phyloP scores from a whole-genome alignment of 148 eudicot species.

The Spergularia marina region DNA sequence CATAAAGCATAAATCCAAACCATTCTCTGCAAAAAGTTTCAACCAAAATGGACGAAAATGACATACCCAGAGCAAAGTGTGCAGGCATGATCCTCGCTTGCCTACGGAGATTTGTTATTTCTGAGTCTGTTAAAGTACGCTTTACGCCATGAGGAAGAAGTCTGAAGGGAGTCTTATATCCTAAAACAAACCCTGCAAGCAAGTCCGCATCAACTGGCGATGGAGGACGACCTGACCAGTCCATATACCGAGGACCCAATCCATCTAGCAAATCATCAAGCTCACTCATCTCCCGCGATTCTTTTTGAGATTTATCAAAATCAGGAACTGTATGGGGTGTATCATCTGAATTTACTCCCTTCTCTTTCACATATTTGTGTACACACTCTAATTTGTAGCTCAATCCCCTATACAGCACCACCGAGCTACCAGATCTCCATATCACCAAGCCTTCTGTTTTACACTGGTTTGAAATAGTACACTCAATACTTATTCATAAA shows the following conservation, averaged over 20 bases:
- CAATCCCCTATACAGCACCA: conserved; percentile 77
- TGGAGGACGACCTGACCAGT: conserved; percentile 86
- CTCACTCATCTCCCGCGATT: conserved; percentile 51
- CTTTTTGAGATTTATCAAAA: conserved; percentile 47
- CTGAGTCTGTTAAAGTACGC: conserved; percentile 49
- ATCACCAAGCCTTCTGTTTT: conserved; percentile 95
- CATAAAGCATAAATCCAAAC: not conserved
- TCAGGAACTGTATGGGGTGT: conserved; percentile 25
- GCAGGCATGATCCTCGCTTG: conserved; percentile 76
- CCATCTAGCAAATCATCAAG: conserved; percentile 58
- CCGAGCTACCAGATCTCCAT: conserved; percentile 90
- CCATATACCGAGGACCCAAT: conserved; percentile 75
- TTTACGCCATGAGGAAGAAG: conserved; percentile 69
- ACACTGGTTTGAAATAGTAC: conserved; percentile 45
- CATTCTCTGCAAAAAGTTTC: not conserved
- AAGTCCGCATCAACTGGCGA: conserved; percentile 92
- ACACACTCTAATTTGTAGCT: conserved; percentile 73
- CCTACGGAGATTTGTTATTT: conserved; percentile 60
- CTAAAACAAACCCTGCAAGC: conserved; percentile 66
- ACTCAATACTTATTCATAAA: conserved; percentile 21
- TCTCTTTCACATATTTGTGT: conserved; percentile 49
- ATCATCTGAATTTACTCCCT: conserved; percentile 21
- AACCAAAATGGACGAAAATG: not conserved
- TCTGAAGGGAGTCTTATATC: conserved; percentile 73
- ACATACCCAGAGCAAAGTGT: conserved; percentile 93